phyloP scores from a whole-genome alignment of 257 asterid genomes.

The Voacanga thouarsii region DNA sequence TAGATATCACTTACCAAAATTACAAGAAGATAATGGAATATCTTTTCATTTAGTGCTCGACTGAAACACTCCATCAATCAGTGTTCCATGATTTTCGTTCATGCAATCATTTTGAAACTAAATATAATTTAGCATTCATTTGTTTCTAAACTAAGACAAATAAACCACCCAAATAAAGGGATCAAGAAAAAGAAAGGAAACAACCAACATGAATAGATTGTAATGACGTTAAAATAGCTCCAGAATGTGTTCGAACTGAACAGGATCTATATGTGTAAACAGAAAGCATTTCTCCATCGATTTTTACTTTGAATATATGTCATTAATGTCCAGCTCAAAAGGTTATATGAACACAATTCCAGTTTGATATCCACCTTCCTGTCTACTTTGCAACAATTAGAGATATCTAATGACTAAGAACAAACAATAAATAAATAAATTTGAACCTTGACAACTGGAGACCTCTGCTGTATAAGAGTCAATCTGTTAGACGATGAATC shows the following conservation, averaged over 20 bases:
- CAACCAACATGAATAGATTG: background rate
- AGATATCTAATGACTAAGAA: background rate
- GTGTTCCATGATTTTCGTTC: background rate
- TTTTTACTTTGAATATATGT: no score
- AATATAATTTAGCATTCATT: no score
- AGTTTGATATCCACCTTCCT: background rate
- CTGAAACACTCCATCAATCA: background rate
- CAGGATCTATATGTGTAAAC: background rate
- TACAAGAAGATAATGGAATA: no score
- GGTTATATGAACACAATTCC: background rate
- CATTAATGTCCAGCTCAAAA: background rate
- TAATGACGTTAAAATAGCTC: background rate
- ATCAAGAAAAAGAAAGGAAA: no score
- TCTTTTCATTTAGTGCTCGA: background rate
- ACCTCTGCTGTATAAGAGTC: slow-evolving; percentile 85
- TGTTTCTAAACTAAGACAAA: no score
- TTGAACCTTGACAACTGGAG: slow-evolving; percentile 83
- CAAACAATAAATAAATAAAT: background rate
- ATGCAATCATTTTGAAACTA: background rate
- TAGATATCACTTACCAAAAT: background rate
- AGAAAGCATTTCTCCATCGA: background rate
- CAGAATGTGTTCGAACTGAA: background rate
- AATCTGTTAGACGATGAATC: slow-evolving; percentile 51
- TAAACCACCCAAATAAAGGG: no score
- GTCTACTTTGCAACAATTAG: background rate